Conservation (phyloP, 352 stramenopile genomes). For the Globisporangium heterothallicum region DNA sequence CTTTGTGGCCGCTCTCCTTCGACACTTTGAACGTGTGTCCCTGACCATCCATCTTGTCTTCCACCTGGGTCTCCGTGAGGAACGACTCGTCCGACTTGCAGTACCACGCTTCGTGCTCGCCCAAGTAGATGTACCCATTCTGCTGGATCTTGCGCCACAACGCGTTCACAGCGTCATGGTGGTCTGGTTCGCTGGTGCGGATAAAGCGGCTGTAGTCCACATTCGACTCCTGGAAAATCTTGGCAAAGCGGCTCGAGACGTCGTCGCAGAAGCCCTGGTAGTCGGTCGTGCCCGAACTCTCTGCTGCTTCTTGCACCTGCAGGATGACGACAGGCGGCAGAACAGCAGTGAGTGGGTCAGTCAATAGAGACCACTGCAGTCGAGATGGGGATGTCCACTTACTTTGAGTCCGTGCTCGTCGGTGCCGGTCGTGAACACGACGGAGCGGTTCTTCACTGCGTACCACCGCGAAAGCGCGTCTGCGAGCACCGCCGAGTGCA, state of each 20-base stretch:
- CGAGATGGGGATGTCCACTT: not conserved
- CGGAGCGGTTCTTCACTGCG: conserved; percentile 38
- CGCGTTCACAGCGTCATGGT: conserved; percentile 87
- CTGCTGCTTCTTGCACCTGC: conserved; percentile 93
- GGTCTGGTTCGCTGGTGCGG: conserved; percentile 92
- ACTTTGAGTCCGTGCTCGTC: conserved; percentile 97
- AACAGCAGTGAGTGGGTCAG: not conserved
- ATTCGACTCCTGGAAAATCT: conserved; percentile 88
- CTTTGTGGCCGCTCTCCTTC: conserved; percentile 87
- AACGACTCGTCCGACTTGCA: conserved; percentile 98
- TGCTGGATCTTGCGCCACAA: conserved; percentile 91
- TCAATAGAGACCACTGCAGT: not conserved
- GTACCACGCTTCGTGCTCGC: conserved; percentile 98
- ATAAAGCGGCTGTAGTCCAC: conserved; percentile 95
- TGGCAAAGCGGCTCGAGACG: conserved; percentile 86
- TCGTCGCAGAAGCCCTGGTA: conserved; percentile 89
- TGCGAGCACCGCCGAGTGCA: conserved; percentile 93
- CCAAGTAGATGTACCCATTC: conserved; percentile 96
- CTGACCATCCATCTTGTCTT: conserved; percentile 53
- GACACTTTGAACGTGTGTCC: conserved; percentile 60
- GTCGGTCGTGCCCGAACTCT: conserved; percentile 76
- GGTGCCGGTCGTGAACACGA: conserved; percentile 96
- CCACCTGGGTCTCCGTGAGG: conserved; percentile 96
- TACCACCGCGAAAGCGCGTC: conserved; percentile 84
- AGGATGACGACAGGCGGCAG: no score